Percentiles rank a stretch among this genome's conserved stretches.
Evolutionary conservation across 106 monocot genomes (phyloP).

Genomic region (Dendrobium huoshanense): DNA sequence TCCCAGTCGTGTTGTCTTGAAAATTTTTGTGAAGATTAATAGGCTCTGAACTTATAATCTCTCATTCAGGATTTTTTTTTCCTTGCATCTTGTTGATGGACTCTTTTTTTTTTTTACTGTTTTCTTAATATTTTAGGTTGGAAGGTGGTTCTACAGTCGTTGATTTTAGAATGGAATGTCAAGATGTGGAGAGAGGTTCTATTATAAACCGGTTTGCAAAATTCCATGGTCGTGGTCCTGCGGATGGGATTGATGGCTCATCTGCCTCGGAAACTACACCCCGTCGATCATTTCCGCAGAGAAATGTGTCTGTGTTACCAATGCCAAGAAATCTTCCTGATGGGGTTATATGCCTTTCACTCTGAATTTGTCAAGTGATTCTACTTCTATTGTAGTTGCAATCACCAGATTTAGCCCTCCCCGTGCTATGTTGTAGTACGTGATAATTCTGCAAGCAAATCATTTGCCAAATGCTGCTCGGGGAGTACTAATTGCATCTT

Average conservation of each 20-base stretch:
- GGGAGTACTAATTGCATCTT: neutral
- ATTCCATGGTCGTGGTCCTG: slow-evolving; percentile 46
- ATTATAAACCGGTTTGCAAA: slow-evolving; percentile 66
- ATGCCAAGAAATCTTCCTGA: slow-evolving; percentile 22
- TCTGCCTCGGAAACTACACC: slow-evolving; percentile 6
- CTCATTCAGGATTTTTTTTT: neutral
- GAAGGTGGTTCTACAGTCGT: slow-evolving; percentile 29
- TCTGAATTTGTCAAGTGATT: slow-evolving; percentile 1
- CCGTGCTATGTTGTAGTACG: neutral
- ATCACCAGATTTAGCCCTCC: neutral
- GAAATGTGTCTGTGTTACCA: slow-evolving; percentile 12
- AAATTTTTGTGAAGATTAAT: too few relatives aligned
- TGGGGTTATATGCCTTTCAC: slow-evolving; percentile 14
- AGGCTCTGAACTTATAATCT: too few relatives aligned
- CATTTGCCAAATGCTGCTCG: neutral
- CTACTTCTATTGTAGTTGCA: neutral
- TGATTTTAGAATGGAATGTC: slow-evolving; percentile 53
- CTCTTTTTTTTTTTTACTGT: neutral
- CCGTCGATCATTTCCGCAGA: slow-evolving; percentile 15
- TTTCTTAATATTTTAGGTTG: slow-evolving; percentile 28
- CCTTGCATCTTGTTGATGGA: neutral
- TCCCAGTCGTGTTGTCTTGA: too few relatives aligned
- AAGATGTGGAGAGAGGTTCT: slow-evolving; percentile 53
- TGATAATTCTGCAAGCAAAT: neutral
- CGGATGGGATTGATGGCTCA: slow-evolving; percentile 32